Conservation (phyloP, 2,329 filamentous ascomycete species). For the Periglandula ipomoeae region DNA sequence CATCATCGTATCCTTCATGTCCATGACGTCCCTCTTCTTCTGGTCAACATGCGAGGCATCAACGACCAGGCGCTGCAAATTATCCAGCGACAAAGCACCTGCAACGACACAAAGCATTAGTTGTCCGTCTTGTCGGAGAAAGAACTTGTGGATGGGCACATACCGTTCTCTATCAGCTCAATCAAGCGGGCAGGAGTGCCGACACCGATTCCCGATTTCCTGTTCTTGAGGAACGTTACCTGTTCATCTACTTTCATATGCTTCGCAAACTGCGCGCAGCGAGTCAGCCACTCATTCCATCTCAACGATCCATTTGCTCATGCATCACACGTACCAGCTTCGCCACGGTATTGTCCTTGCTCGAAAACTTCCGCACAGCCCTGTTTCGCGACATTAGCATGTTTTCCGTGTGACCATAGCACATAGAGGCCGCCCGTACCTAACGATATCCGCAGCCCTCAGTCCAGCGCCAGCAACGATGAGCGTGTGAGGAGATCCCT, state of each 20-base stretch:
- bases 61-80: constrained; percentile 71
- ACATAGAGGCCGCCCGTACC: constrained; percentile 34
- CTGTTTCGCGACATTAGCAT: constrained; percentile 29
- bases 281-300: constrained; percentile 3
- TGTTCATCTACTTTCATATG: constrained; percentile 94
- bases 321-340: constrained; percentile 52
- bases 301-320: too few relatives aligned
- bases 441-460: constrained; percentile 74
- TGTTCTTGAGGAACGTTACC: constrained; percentile 60
- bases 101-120: constrained; percentile 4
- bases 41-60: constrained; percentile 90
- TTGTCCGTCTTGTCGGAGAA: background rate
- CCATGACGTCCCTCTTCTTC: constrained; percentile 88
- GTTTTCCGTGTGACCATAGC: background rate
- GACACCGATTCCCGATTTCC: constrained; percentile 74
- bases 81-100: constrained; percentile 60
- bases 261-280: constrained; percentile 65
- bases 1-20: constrained; percentile 88
- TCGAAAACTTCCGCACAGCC: constrained; percentile 67
- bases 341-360: constrained; percentile 66
- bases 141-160: constrained; percentile 16
- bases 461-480: constrained; percentile 80
- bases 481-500: constrained; percentile 74
- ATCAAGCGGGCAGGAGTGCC: constrained; percentile 78
- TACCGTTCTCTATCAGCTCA: constrained; percentile 75